Evolutionary conservation across 345 rosid genomes (phyloP), one percentile per base, ranked within the genome.

Genomic region (Heritiera fomes): DNA sequence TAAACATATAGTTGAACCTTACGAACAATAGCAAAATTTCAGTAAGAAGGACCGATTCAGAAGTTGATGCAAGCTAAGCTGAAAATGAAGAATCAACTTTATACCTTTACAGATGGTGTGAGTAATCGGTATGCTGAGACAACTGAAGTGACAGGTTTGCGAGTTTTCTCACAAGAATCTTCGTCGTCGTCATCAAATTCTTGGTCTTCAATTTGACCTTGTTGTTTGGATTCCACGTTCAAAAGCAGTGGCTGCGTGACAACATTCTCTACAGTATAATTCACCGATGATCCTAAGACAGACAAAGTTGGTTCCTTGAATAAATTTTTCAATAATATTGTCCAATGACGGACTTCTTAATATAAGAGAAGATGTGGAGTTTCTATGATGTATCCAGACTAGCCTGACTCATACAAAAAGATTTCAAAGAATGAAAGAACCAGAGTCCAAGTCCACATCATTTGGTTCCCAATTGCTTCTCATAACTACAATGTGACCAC

Each of bases 1-100:
- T 93, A 93, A 73, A 93, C 85, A 75, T 91, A 81, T 73, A 93
- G 76, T 75, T 93, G 95, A 80, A 91, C 97, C 97, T 92, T 83
- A 65, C 3, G 70, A 67, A 58, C 34, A 67, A 43, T 46, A 56
- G 8, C 76, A 65, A 10, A 52, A 52, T 62, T 52, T 59, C n/a
- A 55, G 60, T 46, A 45, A 70, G 77, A 70, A 41, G 53, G 38
- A 63, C 30, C 47, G 6, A 17, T 67, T 30, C n/a, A 20, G 20
- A 69, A 28, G 68, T 43, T 55, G 5, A 56, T 41, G 17, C 3
- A 8, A 69, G 59, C 10, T 45, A 52, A n/a, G 71, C 7, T 23
- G 67, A 41, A n/a, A 63, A n/a, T 11, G 60, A 60, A 61, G 53
- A 4, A 75, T 59, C 30, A 14, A 50, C 5, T 62, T 11, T 15